Base-by-base conservation (phyloP, 495 filamentous ascomycete species). In the Annulohypoxylon maeteangense region DNA sequence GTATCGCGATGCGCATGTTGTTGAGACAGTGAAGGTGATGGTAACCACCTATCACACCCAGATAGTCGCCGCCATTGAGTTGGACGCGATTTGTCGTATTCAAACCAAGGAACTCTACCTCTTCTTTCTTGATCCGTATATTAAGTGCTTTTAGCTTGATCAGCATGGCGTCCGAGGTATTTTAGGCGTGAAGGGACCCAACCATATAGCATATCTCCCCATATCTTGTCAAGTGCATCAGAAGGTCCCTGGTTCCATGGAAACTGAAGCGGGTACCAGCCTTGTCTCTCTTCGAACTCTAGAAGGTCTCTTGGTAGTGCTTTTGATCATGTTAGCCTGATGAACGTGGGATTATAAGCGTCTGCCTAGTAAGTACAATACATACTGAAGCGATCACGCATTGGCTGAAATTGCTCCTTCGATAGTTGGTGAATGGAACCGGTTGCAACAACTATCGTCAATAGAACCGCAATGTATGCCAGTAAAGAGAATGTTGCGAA, bases 21-120 rank as follows among this genome's bases (percentile, higher is more conserved):
- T 50, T 50, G 20, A 50, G 23, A 8, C 45, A 50, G 23, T 50
- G 45, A 11, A 50, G 45, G 4, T 50, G 45, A 27, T 50, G 45
- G 14, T 50, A 50, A 1, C 20, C 45, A 2, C 45, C 45, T 50
- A 50, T 50, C 45, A 50, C 45, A 1, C 45, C 45, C 0, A 50
- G 45, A 50, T 50, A 50, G 45, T 50, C 45, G 45, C 45, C 45
- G 23, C 45, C 45, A 12, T 50, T 27, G 45, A 50, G 45, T 16
- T 50, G 20, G 11, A 50, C 23, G 20, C 45, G 45, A 25, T 50
- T 23, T 8, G 45, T 50, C 8, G 45, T 50, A 4, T 50, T 50
- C 45, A 50, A 50, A 10, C 45, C 45, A n/a, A 50, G 45, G 12
- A 50, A 50, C 1, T 50, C 45, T 50, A 50, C 45, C 45, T 50